These are phyloP conservation scores for Venturia pyrina DNA, from an alignment of 2,329 filamentous ascomycete genomes.

Conservation along the genomic window DNA sequence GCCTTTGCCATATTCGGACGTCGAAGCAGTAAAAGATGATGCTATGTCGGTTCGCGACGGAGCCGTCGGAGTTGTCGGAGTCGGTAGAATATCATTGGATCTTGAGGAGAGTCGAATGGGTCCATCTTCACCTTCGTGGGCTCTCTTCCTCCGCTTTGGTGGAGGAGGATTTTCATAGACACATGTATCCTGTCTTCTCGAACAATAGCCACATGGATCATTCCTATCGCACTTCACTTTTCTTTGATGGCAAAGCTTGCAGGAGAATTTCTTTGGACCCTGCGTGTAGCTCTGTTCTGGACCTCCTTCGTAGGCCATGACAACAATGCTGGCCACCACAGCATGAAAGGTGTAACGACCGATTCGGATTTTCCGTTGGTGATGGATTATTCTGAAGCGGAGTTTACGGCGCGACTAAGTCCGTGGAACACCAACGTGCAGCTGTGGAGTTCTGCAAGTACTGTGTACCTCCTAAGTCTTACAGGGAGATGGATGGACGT, in stretches of 20 bases:
- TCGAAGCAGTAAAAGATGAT: neutral
- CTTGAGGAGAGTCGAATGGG: constrained; percentile 27
- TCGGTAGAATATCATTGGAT: constrained; percentile 31
- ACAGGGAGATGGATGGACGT: no score
- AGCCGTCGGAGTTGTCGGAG: neutral
- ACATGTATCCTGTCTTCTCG: constrained; percentile 27
- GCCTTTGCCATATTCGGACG: neutral
- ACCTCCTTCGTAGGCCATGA: neutral
- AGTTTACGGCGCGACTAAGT: neutral
- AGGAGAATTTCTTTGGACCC: constrained; percentile 6
- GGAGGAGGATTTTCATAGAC: constrained; percentile 31
- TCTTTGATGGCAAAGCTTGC: constrained; percentile 16
- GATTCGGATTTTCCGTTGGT: no score
- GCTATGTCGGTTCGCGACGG: constrained; percentile 7
- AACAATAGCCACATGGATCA: constrained; percentile 27
- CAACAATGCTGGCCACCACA: neutral
- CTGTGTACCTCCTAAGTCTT: no score
- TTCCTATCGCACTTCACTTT: constrained; percentile 33
- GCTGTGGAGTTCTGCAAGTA: no score
- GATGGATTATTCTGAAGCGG: neutral
- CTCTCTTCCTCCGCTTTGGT: constrained; percentile 29
- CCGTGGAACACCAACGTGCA: no score
- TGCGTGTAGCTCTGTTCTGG: neutral
- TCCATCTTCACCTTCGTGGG: constrained; percentile 14
- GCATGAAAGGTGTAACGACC: neutral